Evolutionary conservation across 306 rosid species (phyloP).

Genomic region (Inga oerstediana): DNA sequence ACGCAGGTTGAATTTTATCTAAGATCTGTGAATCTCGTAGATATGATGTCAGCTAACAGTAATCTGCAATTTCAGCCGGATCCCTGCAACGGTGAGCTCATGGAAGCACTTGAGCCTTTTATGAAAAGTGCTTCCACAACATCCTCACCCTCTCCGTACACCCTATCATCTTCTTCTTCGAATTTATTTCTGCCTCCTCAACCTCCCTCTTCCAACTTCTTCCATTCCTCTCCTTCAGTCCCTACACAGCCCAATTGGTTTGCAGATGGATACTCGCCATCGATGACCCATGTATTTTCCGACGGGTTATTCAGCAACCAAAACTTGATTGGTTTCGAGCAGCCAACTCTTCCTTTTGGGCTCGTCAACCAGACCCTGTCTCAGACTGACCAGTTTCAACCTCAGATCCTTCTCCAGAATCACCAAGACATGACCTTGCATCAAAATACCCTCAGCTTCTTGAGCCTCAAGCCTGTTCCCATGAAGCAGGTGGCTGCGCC

Average conservation of each 20-base stretch:
- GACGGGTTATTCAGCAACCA: conserved; percentile 48
- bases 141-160: neutral
- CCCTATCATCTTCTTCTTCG: conserved; percentile 29
- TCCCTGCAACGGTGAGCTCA: conserved; percentile 71
- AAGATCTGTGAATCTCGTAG: conserved; percentile 29
- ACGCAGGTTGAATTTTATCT: conserved; percentile 46
- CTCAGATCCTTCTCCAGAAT: conserved; percentile 52
- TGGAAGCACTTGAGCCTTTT: conserved; percentile 98
- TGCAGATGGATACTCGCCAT: conserved; percentile 43
- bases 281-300: conserved; percentile 48
- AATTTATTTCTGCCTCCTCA: conserved; percentile 28
- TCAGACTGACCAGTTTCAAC: conserved; percentile 73
- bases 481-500: conserved; percentile 74
- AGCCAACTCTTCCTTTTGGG: conserved; percentile 45
- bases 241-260: conserved; percentile 48
- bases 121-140: conserved; percentile 65
- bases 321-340: conserved; percentile 51
- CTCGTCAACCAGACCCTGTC: conserved; percentile 52
- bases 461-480: conserved; percentile 60
- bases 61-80: conserved; percentile 58
- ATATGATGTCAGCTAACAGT: conserved; percentile 62
- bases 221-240: conserved; percentile 36
- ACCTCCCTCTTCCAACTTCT: conserved; percentile 22
- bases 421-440: conserved; percentile 11
- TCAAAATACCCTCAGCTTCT: conserved; percentile 39